Percentiles rank a stretch among this genome's conserved stretches.
phyloP scores from a whole-genome alignment of 1,284 basidiomycete genomes.

The Schizophyllum amplum region DNA sequence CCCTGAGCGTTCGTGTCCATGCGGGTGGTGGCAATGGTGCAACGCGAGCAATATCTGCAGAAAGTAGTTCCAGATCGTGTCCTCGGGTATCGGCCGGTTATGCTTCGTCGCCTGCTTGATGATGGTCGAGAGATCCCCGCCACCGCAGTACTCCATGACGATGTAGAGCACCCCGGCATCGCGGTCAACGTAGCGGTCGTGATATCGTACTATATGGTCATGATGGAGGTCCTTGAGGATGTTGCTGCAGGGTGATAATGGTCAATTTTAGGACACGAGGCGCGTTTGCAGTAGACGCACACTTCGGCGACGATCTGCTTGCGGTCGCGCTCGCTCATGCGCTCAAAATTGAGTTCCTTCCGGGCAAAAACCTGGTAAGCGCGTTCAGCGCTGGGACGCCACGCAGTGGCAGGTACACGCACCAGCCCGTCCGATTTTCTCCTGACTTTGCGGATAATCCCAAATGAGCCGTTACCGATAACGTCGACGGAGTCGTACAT shows the following conservation, averaged over 20 bases:
- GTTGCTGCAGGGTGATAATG: slow-evolving; percentile 54
- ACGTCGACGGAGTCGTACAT: slow-evolving; percentile 84
- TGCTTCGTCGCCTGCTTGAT: slow-evolving; percentile 74
- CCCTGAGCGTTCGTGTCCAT: slow-evolving; percentile 35
- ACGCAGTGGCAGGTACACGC: slow-evolving; percentile 26
- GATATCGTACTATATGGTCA: slow-evolving; percentile 92
- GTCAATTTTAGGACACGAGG: slow-evolving; percentile 1
- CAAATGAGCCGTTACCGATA: slow-evolving; percentile 97
- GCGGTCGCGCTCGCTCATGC: slow-evolving; percentile 87
- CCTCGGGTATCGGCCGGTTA: slow-evolving; percentile 74
- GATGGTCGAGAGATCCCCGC: slow-evolving; percentile 83
- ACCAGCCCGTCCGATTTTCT: slow-evolving; percentile 82
- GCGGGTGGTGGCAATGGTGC: slow-evolving; percentile 84
- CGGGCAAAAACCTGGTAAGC: slow-evolving; percentile 72
- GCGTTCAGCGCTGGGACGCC: background rate
- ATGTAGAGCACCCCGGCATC: slow-evolving; percentile 90
- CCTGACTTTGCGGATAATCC: slow-evolving; percentile 89
- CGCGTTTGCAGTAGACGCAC: slow-evolving; percentile 39
- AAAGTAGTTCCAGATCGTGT: slow-evolving; percentile 92
- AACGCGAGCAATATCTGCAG: slow-evolving; percentile 89
- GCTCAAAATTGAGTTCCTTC: slow-evolving; percentile 93
- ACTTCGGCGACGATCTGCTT: slow-evolving; percentile 98
- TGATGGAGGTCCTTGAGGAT: slow-evolving; percentile 93
- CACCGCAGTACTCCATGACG: slow-evolving; percentile 95
- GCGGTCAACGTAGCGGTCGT: slow-evolving; percentile 86